Evolutionary conservation across 768 basidiomycete species (phyloP), one percentile per base, ranked within the genome.

Genomic region (Termitomyces titanicus): DNA sequence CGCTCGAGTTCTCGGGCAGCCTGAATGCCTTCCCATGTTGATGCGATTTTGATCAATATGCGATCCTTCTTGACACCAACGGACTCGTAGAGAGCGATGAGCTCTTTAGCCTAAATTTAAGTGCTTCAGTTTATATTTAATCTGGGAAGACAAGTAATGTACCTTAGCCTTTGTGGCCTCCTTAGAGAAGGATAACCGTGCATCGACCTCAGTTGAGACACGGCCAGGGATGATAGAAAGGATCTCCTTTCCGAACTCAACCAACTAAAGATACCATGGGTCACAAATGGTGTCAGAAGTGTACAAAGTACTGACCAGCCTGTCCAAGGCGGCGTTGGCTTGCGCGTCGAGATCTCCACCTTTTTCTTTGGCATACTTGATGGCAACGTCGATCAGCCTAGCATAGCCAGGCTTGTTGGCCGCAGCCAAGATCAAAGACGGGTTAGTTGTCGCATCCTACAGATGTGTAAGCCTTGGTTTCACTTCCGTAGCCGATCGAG

Each of bases 11-110:
- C 88, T 60, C 94, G 86, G 35, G 97, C 97, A 56, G 97, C 97
- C 74, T 99, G 96, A 77, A 99, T 99, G 74, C 97, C 97, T 76
- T 98, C 97, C 92, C 93, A 99, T 46, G 95, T 95, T 38, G 97
- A 96, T 29, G 96, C 97, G 68, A 99, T 98, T 81, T 99, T 99
- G 85, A 99, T 98, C 64, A 99, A 80, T 59, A 99, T 79, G 60
- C 97, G 92, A 40, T 98, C 94, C 76, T 90, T 92, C 70, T 84
- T 78, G 77, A 99, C 85, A 60, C 97, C 97, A 60, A 94, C 70
- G n/a, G 90, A 91, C 34, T 94, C 83, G 80, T 99, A 99, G 57
- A 98, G 86, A 35, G 85, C 85, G 64, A 99, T 98, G 68, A 98
- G 84, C 67, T 90, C 83, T 72, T 83, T 88, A 37, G 89, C 89